Percentiles rank a stretch among this genome's conserved stretches.
phyloP scores from a whole-genome alignment of 2,329 filamentous ascomycete genomes.

The Hymenoscyphus repandus region DNA sequence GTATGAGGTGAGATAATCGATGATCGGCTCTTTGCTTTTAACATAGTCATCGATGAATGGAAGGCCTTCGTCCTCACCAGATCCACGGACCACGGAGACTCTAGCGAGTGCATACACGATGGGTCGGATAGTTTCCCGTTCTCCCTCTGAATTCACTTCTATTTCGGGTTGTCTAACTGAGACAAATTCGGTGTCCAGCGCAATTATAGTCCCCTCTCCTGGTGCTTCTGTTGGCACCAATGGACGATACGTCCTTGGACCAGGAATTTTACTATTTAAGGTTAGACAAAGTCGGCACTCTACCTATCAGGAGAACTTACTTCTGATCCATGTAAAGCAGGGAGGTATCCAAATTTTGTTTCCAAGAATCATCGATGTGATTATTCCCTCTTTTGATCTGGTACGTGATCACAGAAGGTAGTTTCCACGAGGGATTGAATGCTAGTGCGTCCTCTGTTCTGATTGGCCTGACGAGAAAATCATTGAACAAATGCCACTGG shows the following conservation, averaged over 20 bases:
- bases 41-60: constrained; percentile 99
- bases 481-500: constrained; percentile 95
- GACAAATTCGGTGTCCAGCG: constrained; percentile 95
- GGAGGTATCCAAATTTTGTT: constrained; percentile 73
- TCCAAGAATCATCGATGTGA: constrained; percentile 81
- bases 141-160: constrained; percentile 91
- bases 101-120: constrained; percentile 88
- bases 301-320: constrained; percentile 33
- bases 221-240: constrained; percentile 62
- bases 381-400: constrained; percentile 80
- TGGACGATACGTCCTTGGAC: constrained; percentile 53
- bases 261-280: constrained; percentile 36
- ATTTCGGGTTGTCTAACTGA: constrained; percentile 89
- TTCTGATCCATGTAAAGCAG: constrained; percentile 70
- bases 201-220: constrained; percentile 68
- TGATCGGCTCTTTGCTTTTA: constrained; percentile 79
- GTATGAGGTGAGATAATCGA: constrained; percentile 92
- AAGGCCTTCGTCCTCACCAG: constrained; percentile 69
- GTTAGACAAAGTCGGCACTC: constrained; percentile 4
- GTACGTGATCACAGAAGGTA: constrained; percentile 81
- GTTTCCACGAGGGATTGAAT: constrained; percentile 89
- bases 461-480: constrained; percentile 83
- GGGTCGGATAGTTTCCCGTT: constrained; percentile 84
- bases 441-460: constrained; percentile 77
- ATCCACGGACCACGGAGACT: constrained; percentile 81